Conservation (phyloP, 1,284 basidiomycete genomes). For the Ustilago curta region DNA sequence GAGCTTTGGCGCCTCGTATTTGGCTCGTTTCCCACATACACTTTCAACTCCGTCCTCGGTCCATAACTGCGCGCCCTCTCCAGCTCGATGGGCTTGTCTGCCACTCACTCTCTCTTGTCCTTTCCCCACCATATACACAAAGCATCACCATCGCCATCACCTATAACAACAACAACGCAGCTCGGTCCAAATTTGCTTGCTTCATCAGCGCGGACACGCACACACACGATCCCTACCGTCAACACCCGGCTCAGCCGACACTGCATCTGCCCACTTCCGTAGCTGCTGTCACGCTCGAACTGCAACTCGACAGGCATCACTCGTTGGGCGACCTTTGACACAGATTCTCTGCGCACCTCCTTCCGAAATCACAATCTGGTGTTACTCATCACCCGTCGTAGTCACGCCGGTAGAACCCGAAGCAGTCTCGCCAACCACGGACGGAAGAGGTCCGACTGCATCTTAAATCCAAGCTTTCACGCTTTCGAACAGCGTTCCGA, state of each 20-base stretch:
- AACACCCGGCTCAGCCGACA: neutral
- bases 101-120: neutral
- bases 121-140: conserved; percentile 2
- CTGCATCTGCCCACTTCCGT: neutral
- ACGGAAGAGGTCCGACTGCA: neutral
- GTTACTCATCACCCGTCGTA: neutral
- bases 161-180: neutral
- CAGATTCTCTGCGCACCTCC: neutral
- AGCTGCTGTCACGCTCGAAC: neutral
- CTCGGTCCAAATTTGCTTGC: neutral
- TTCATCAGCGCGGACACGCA: neutral
- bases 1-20: neutral
- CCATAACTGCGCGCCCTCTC: neutral
- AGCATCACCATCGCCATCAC: neutral
- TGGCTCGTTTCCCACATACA: neutral
- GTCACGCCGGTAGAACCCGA: neutral
- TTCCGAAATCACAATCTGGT: neutral
- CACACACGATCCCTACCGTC: conserved; percentile 6
- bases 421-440: neutral
- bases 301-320: too few species aligned
- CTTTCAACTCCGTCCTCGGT: neutral
- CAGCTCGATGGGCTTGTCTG: neutral
- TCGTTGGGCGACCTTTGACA: neutral
- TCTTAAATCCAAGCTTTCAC: neutral
- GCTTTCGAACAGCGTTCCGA: neutral